Conservation (phyloP, 2,329 filamentous ascomycete genomes). For the Podosphaera fusca region DNA sequence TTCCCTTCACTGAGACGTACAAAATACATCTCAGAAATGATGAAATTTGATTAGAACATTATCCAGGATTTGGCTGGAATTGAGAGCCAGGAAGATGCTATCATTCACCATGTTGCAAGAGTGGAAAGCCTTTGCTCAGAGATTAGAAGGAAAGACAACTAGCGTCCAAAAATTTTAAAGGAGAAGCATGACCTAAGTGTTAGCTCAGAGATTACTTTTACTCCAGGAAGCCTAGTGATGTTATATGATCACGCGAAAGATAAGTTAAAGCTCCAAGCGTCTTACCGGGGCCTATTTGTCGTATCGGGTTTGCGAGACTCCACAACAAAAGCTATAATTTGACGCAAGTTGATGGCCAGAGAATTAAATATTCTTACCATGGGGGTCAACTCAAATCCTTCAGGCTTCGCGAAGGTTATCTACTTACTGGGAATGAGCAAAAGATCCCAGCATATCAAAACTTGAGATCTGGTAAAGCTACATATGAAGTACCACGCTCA, state of each 20-base stretch:
- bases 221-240: neutral
- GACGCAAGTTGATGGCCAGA: neutral
- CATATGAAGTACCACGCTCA: neutral
- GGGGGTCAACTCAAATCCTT: neutral
- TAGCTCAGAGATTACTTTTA: neutral
- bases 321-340: neutral
- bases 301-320: neutral
- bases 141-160: neutral
- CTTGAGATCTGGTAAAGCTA: neutral
- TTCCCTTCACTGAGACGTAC: neutral
- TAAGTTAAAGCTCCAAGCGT: neutral
- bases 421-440: neutral
- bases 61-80: neutral
- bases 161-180: neutral
- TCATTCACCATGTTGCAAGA: neutral
- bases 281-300: neutral
- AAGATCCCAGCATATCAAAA: neutral
- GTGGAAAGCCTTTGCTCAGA: neutral
- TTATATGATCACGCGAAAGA: neutral
- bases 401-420: neutral
- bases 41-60: neutral
- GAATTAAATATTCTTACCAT: neutral
- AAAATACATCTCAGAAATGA: neutral
- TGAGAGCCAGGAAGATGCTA: neutral
- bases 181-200: neutral